phyloP scores from a whole-genome alignment of 169 alveolate species.

The Plasmodium blacklocki region DNA sequence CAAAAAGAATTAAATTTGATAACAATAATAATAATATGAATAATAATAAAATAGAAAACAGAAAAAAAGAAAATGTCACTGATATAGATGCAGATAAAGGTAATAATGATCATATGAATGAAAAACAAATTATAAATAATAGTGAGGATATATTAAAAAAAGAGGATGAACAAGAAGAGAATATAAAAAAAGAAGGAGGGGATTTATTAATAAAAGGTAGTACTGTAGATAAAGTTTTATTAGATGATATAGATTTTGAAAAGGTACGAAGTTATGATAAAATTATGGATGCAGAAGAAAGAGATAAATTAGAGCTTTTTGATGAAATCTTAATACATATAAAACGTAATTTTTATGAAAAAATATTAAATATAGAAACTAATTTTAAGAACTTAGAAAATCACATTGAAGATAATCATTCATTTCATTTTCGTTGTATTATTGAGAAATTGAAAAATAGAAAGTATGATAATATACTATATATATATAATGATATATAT shows the following conservation, averaged over 20 bases:
- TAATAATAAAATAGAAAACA: constrained; percentile 3
- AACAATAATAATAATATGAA: constrained; percentile 1
- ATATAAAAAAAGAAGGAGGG: not conserved
- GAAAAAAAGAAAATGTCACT: not conserved
- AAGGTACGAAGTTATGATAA: not conserved
- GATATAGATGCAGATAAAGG: not conserved
- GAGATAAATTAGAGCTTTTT: constrained; percentile 29
- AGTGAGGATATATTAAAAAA: not conserved
- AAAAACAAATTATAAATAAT: not conserved
- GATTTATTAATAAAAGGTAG: not conserved
- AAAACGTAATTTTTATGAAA: constrained; percentile 17
- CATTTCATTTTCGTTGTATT: constrained; percentile 50
- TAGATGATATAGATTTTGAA: not conserved
- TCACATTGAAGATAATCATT: constrained; percentile 55
- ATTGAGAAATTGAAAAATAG: constrained; percentile 40
- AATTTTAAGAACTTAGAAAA: constrained; percentile 64
- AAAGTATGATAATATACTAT: constrained; percentile 36
- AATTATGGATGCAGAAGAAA: not conserved
- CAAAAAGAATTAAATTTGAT: constrained; percentile 28
- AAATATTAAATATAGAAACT: constrained; percentile 51
- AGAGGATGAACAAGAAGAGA: not conserved
- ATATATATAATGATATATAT: constrained; percentile 46
- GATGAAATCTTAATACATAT: constrained; percentile 34
- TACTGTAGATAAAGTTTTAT: not conserved
- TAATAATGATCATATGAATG: not conserved